These are phyloP conservation scores for Eucalyptus erythrocorys DNA, from an alignment of 345 rosid species.

Conservation along the genomic window DNA sequence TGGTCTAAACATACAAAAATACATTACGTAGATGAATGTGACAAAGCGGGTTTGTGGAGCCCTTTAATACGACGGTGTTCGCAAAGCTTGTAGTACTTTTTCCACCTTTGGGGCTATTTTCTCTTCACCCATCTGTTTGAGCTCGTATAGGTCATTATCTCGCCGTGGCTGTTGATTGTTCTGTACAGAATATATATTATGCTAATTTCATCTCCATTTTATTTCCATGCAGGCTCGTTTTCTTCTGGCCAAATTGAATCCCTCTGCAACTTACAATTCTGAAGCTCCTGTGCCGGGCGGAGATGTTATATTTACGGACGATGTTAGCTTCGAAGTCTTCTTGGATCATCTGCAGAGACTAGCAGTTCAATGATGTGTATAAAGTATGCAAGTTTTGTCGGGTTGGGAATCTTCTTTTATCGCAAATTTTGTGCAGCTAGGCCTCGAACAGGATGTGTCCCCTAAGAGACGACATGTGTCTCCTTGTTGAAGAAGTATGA, in stretches of 20 bases:
- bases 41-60: not conserved
- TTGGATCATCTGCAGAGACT: constrained; percentile 90
- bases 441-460: not conserved
- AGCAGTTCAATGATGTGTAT: constrained; percentile 41
- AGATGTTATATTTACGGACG: constrained; percentile 75
- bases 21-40: not conserved
- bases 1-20: not conserved
- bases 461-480: not conserved
- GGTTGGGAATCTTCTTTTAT: not conserved
- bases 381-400: not conserved
- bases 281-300: constrained; percentile 34
- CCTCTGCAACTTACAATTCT: constrained; percentile 59
- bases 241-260: constrained; percentile 88
- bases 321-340: constrained; percentile 90
- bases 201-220: not conserved
- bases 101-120: not conserved
- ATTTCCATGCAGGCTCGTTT: constrained; percentile 68
- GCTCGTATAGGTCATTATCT: not conserved
- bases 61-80: not conserved
- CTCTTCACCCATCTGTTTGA: not conserved
- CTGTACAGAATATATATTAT: not conserved
- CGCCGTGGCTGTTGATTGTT: not conserved
- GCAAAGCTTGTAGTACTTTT: not conserved
- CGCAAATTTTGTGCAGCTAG: not conserved
- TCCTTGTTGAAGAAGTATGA: not conserved